These are phyloP conservation scores for Talaromyces albobiverticillius DNA, from an alignment of 2,329 filamentous ascomycete species.

Conservation along the genomic window DNA sequence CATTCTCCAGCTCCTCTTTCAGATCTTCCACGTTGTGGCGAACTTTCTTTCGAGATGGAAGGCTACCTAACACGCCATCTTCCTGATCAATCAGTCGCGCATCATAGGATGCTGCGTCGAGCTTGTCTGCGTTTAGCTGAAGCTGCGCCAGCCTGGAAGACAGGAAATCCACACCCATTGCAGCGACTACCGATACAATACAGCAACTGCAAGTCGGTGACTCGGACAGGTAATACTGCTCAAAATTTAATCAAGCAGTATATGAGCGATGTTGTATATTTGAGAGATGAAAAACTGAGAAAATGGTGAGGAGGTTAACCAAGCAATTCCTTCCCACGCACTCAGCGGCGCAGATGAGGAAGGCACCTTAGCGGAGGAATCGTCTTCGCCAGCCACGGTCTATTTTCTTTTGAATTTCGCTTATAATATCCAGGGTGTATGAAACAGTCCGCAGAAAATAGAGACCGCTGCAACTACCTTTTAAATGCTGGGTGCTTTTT, in stretches of 20 bases:
- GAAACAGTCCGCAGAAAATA: neutral
- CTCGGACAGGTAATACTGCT: neutral
- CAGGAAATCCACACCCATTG: slow-evolving; percentile 26
- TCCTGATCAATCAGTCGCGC: slow-evolving; percentile 29
- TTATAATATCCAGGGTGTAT: neutral
- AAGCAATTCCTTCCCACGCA: neutral
- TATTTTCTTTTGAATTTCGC: neutral
- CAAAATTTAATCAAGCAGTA: neutral
- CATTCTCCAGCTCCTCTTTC: slow-evolving; percentile 68
- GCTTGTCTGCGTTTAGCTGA: slow-evolving; percentile 22
- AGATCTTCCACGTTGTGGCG: slow-evolving; percentile 55
- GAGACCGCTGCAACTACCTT: neutral
- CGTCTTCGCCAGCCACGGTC: no score
- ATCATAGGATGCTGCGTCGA: slow-evolving; percentile 27
- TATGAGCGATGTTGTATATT: neutral
- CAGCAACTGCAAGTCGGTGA: neutral
- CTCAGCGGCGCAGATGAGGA: neutral
- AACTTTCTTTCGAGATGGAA: slow-evolving; percentile 41
- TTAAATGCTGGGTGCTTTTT: neutral
- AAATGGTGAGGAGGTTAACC: neutral
- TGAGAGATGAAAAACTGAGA: neutral
- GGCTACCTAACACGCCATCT: slow-evolving; percentile 30
- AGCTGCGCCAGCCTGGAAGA: slow-evolving; percentile 27
- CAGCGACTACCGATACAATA: neutral
- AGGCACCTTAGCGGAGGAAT: neutral